Evolutionary conservation across 2,329 filamentous ascomycete species (phyloP), one percentile per base, ranked within the genome.

Genomic region (Nothomitra cinnamomea): DNA sequence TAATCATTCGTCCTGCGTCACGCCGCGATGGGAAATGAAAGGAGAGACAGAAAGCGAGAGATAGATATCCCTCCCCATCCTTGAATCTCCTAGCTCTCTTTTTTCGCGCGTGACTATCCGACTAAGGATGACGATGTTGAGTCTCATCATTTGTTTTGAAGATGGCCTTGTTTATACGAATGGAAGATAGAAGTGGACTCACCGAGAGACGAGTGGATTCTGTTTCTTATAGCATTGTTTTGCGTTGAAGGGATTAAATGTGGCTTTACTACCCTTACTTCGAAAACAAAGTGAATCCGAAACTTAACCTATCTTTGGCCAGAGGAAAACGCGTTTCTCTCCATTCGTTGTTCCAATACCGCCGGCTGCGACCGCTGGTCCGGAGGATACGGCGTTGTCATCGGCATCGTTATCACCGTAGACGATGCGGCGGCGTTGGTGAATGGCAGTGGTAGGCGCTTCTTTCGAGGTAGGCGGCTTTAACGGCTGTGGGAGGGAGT

Each of bases 101-200:
- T 21, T 17, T 22, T 17, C 24, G 25, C 45, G 45, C 45, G 13
- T 17, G 25, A 19, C 28, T 35, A 17, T 94, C 82, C 77, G 87
- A 74, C 86, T 94, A 94, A 94, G 87, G 87, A 94, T 94, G 87
- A 94, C 86, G 84, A 88, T 89, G 71, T 77, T 70, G 68, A 67
- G 74, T 88, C 80, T 92, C 87, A 90, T 94, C 87, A 90, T 83
- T 63, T 60, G 63, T 63, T 47, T 24, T 21, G 36, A 54, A 54
- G 42, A 55, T 41, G 52, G 47, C 51, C 21, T 12, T 24, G 4
- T 49, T 6, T 7, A n/a, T 49, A 21, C 19, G 45, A 4, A n/a
- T 15, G 12, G n/a, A 25, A 7, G 5, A 15, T 15, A 21, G n/a
- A 41, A 51, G 36, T 22, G 17, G 5, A 43, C 52, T 22, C 35